phyloP scores from a whole-genome alignment of 2,329 filamentous ascomycete species.

The Sporothrix brunneoviolacea region DNA sequence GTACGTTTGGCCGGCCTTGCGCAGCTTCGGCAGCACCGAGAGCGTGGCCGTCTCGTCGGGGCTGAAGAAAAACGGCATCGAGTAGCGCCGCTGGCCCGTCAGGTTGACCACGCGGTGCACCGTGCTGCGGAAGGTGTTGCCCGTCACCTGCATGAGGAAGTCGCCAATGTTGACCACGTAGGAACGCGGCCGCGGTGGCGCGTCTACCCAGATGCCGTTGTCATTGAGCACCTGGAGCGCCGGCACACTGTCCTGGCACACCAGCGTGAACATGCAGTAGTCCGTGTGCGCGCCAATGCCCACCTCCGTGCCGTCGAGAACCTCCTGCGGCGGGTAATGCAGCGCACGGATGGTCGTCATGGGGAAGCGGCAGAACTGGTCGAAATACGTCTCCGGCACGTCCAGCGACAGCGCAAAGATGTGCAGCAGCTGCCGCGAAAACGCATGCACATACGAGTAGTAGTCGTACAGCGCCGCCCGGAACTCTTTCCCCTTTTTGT shows the following conservation, averaged over 20 bases:
- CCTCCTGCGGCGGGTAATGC: conserved; percentile 21
- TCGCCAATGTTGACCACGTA: conserved; percentile 48
- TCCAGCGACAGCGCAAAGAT: conserved; percentile 20
- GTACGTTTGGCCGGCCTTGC: background rate
- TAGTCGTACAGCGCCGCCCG: background rate
- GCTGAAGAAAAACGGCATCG: conserved; percentile 49
- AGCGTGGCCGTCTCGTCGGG: background rate
- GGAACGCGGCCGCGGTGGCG: conserved; percentile 37
- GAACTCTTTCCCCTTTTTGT: background rate
- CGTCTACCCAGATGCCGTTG: conserved; percentile 34
- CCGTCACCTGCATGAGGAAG: conserved; percentile 44
- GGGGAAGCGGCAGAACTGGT: conserved; percentile 25
- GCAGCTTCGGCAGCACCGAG: background rate
- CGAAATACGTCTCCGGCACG: conserved; percentile 29
- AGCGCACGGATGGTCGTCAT: conserved; percentile 15
- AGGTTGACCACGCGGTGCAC: conserved; percentile 45
- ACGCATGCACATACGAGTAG: background rate
- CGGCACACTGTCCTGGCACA: conserved; percentile 41
- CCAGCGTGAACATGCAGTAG: conserved; percentile 42
- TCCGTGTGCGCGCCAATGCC: conserved; percentile 42
- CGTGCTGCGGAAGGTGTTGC: conserved; percentile 41
- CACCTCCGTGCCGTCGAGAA: conserved; percentile 23
- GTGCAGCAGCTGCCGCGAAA: conserved; percentile 13
- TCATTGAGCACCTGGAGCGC: conserved; percentile 30
- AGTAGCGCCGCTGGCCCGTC: conserved; percentile 36